phyloP scores from a whole-genome alignment of 192 early-diverging fungal species.

The Obelidium mucronatum region DNA sequence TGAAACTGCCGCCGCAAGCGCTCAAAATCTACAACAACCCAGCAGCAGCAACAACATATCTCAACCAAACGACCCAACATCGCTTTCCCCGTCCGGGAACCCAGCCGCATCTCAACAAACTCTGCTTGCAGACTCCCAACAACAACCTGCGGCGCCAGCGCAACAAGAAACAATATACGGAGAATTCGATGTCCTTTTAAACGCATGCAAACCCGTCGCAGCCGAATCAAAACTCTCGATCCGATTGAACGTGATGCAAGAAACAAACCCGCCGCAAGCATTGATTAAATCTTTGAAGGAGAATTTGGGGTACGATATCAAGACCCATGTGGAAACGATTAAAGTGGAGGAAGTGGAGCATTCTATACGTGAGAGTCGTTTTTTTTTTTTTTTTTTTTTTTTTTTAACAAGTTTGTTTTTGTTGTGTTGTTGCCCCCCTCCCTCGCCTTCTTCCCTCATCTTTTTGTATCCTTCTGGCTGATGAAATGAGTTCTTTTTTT shows the following conservation, averaged over 20 bases:
- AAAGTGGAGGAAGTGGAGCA: constrained; percentile 9
- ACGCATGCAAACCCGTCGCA: constrained; percentile 55
- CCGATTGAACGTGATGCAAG: constrained; percentile 49
- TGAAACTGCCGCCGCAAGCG: not conserved
- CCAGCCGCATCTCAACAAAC: not conserved
- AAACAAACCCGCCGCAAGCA: constrained; percentile 44
- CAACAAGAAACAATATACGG: not conserved
- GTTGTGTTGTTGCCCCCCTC: too few species aligned
- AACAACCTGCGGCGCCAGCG: too few species aligned
- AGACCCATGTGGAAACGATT: constrained; percentile 2
- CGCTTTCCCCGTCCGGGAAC: not conserved
- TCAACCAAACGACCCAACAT: not conserved
- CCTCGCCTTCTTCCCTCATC: too few species aligned
- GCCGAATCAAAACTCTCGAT: constrained; percentile 47
- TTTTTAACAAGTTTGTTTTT: too few species aligned
- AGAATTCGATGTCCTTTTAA: constrained; percentile 53
- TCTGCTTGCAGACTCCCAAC: not conserved
- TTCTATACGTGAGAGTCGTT: not conserved
- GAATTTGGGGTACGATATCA: constrained; percentile 36
- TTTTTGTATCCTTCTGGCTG: too few species aligned
- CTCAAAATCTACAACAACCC: not conserved
- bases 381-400: too few species aligned
- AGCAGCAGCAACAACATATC: not conserved
- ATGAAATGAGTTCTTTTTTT: too few species aligned
- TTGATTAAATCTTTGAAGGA: constrained; percentile 27